Evolutionary conservation across 2,329 filamentous ascomycete species (phyloP), one percentile per base, ranked within the genome.

Genomic region (Xenoacremonium recifei): DNA sequence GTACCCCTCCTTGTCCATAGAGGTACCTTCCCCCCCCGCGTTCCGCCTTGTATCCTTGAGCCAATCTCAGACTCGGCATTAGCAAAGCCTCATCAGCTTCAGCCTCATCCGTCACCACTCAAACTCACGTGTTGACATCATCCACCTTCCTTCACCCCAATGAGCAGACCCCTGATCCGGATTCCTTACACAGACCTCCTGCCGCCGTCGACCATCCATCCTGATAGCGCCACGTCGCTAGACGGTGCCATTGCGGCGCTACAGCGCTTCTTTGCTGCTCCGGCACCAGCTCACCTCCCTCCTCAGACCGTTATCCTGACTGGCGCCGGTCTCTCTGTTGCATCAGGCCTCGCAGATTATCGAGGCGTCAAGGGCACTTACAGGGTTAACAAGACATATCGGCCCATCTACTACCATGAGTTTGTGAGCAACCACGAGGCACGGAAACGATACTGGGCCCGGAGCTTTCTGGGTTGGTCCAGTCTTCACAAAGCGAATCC

Each of bases 391-490:
- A 89, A 87, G 69, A 82, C 80, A 12, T 96, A 95, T 61, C 82
- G 87, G 3, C 93, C 92, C 21, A 95, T 96, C 52, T 99, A 95
- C 70, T 91, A 87, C 65, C 83, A 89, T 64, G 93, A 99, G 63
- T 99, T 97, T 60, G 67, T 89, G 32, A 71, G 76, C 35, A 87
- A 73, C 50, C 92, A 97, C 66, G 88, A 91, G 63, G 83, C 87
- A 11, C 76, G 93, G 51, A 93, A 96, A 66, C 75, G 93, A 47
- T 99, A 99, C 64, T 99, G 93, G 93, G 92, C 93, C 1, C 74
- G 93, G 36, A 95, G 88, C 60, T 99, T 95, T 64, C 70, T 99
- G 16, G 93, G 93, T 27, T 97, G 91, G 91, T 84, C 88, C 4
- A 89, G 81, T 33, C 71, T 97, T 51, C 72, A 86, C 58, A 84